Conservation (phyloP, 768 basidiomycete species). For the Gelatoporia subvermispora region DNA sequence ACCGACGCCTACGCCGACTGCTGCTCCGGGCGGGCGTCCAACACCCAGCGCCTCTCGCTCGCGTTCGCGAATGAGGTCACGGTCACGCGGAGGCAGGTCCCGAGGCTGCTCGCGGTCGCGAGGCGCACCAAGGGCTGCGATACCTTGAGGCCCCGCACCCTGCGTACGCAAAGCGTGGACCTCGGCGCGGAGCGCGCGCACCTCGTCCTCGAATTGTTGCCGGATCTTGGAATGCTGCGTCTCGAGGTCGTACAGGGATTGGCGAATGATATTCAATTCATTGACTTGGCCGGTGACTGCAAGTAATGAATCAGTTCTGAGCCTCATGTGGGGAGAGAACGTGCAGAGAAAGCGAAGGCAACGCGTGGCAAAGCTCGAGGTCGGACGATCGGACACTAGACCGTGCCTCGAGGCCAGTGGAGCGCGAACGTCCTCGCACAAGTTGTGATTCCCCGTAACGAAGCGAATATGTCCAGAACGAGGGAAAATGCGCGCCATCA, state of each 20-base stretch:
- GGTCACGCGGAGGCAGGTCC: conserved; percentile 24
- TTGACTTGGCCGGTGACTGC: conserved; percentile 78
- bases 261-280: conserved; percentile 86
- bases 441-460: no score
- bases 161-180: conserved; percentile 47
- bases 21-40: conserved; percentile 17
- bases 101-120: conserved; percentile 22
- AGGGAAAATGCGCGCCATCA: no score
- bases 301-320: conserved; percentile 1
- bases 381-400: no score
- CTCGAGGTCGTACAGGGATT: conserved; percentile 90
- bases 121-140: no score
- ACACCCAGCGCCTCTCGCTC: conserved; percentile 22
- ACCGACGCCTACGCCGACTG: conserved; percentile 12
- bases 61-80: conserved; percentile 21
- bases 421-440: no score
- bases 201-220: conserved; percentile 83
- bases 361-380: no score
- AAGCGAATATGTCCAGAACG: no score
- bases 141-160: conserved; percentile 8
- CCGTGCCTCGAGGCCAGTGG: no score
- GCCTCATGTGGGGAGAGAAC: no score
- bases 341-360: no score
- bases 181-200: conserved; percentile 66
- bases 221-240: conserved; percentile 81